Percentiles rank a stretch among this genome's conserved stretches.
phyloP scores from a whole-genome alignment of 352 stramenopile species.

The Phytophthora capsici region DNA sequence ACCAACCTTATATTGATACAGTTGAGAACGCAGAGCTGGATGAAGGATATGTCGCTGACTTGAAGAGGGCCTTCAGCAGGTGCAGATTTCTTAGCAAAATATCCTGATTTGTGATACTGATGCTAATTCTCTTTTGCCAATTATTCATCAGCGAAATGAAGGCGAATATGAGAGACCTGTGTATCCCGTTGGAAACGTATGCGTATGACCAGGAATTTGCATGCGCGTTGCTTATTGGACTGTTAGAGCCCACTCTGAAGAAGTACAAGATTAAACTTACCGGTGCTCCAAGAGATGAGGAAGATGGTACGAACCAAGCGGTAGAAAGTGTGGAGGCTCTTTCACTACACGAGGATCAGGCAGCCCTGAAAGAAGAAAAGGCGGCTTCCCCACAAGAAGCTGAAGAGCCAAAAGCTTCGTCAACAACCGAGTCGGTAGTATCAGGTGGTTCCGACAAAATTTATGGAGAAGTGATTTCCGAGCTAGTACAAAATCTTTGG shows the following conservation, averaged over 20 bases:
- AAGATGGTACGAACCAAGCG: not conserved
- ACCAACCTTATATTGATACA: slow-evolving; percentile 9
- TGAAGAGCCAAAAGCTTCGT: slow-evolving; percentile 15
- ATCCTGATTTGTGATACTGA: not conserved
- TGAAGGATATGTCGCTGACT: slow-evolving; percentile 69
- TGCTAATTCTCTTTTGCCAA: slow-evolving; percentile 5
- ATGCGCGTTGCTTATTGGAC: slow-evolving; percentile 68
- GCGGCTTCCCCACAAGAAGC: slow-evolving; percentile 6
- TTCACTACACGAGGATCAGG: slow-evolving; percentile 14
- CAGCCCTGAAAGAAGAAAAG: slow-evolving; percentile 27
- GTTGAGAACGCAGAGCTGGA: slow-evolving; percentile 67
- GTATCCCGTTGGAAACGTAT: slow-evolving; percentile 84
- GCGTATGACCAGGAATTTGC: slow-evolving; percentile 84
- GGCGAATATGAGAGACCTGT: slow-evolving; percentile 80
- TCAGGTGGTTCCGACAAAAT: slow-evolving; percentile 36
- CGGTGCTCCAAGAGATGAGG: slow-evolving; percentile 9
- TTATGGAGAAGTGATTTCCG: slow-evolving; percentile 77
- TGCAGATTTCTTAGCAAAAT: not conserved
- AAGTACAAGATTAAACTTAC: slow-evolving; percentile 67
- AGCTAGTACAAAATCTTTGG: slow-evolving; percentile 78
- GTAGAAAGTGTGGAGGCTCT: slow-evolving; percentile 13
- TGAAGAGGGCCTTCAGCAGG: slow-evolving; percentile 57
- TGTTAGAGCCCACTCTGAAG: slow-evolving; percentile 77
- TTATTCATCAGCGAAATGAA: slow-evolving; percentile 78
- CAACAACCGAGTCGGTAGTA: slow-evolving; percentile 6